phyloP scores from a whole-genome alignment of 176 grass and related monocot species.

The Metroxylon sagu region DNA sequence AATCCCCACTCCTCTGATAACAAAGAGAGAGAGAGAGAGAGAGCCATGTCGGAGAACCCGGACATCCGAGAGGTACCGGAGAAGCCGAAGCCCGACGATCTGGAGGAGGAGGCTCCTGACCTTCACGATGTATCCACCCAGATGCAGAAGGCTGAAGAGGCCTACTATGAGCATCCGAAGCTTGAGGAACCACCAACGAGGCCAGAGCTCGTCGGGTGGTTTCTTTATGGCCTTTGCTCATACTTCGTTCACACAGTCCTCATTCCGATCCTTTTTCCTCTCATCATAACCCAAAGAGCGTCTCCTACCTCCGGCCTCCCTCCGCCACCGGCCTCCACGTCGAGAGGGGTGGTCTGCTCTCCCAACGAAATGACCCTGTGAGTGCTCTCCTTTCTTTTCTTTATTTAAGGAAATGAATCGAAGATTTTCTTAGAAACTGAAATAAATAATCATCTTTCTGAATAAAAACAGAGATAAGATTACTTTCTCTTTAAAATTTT shows the following conservation, averaged over 20 bases:
- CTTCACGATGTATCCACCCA: too few species aligned
- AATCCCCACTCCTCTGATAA: too few species aligned
- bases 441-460: too few species aligned
- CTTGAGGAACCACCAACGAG: slow-evolving; percentile 48
- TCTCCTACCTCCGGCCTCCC: slow-evolving; percentile 48
- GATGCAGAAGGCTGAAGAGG: too few species aligned
- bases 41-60: too few species aligned
- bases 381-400: neutral
- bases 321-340: slow-evolving; percentile 19
- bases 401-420: neutral
- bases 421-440: neutral
- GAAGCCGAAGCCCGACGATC: too few species aligned
- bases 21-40: too few species aligned
- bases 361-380: slow-evolving; percentile 75
- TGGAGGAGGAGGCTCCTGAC: too few species aligned
- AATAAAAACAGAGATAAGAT: neutral
- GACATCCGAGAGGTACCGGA: too few species aligned
- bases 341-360: slow-evolving; percentile 54
- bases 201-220: slow-evolving; percentile 64
- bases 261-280: slow-evolving; percentile 73
- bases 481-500: neutral
- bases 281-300: slow-evolving; percentile 71
- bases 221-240: slow-evolving; percentile 81
- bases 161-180: too few species aligned
- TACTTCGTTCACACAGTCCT: slow-evolving; percentile 81